Evolutionary conservation across 805 yeast species (phyloP), one percentile per base, ranked within the genome.

Genomic region (Priceomyces melissophilus): DNA sequence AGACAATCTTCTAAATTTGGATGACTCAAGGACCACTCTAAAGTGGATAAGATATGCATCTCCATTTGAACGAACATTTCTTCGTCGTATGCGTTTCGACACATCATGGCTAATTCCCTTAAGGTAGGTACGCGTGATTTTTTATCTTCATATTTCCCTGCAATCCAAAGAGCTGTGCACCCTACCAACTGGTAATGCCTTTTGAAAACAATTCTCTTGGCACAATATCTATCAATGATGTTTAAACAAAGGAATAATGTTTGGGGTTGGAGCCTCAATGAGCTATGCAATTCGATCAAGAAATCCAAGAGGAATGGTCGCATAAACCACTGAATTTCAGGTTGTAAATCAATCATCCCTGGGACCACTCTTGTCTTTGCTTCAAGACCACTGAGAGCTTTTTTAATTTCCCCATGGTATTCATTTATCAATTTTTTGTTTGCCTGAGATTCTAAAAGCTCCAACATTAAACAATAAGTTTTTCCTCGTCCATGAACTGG

Each of bases 21-120:
- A 46, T 70, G 75, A 28, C 74, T 69, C 37, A 69, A 54, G 38
- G 57, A 58, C 76, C 76, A 70, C 42, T 69, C 75, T 53, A 89
- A 73, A 3, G 85, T 85, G 47, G 75, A 71, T 56, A 82, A 69
- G 42, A 83, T 79, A 55, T 85, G 91, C 51, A 78, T 68, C 61
- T 85, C 95, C 75, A 70, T 70, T 51, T 70, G 75, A 23, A 69
- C 58, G 44, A 70, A 69, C 76, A 72, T 72, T 44, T 71, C 75
- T 46, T 71, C 76, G 43, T 78, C 82, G 50, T 77, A 78, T 12
- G 79, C 81, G 50, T 71, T 73, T 35, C 82, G 67, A 48, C 82
- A 78, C 81, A 78, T 76, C 41, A 71, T 58, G 9, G 75, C 62
- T 46, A 78, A 60, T 50, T 78, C 83, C 37, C 70, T 64, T 37